These are phyloP conservation scores for Cystobasidiaceae sp. DNA, from an alignment of 1,284 basidiomycete species.

Conservation along the genomic window DNA sequence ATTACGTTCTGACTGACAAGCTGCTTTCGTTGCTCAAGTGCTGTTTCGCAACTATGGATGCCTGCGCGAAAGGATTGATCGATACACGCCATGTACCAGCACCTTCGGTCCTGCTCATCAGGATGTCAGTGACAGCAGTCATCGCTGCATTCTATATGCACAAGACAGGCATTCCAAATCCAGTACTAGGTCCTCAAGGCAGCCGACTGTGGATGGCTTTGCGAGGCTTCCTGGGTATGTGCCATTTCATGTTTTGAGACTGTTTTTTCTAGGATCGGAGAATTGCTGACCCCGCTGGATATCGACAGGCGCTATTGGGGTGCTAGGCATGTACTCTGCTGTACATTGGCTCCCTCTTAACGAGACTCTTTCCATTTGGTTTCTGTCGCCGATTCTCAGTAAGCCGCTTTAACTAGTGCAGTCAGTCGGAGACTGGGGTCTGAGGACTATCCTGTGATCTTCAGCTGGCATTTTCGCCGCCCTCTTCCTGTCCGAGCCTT, in stretches of 20 bases:
- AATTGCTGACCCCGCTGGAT: background rate
- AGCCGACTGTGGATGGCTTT: background rate
- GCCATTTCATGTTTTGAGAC: too few species aligned
- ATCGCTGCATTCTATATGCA: background rate
- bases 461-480: background rate
- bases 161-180: background rate
- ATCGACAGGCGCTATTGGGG: background rate
- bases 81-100: background rate
- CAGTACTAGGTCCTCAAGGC: background rate
- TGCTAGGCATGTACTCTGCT: background rate
- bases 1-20: background rate
- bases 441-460: too few species aligned
- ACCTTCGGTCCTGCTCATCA: background rate
- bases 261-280: background rate
- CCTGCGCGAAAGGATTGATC: background rate
- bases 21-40: background rate
- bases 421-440: too few species aligned
- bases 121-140: background rate
- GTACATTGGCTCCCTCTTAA: background rate
- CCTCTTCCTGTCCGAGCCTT: background rate
- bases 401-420: background rate
- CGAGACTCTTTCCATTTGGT: slow-evolving; percentile 1
- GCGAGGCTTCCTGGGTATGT: background rate
- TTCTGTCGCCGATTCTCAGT: background rate
- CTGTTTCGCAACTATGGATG: slow-evolving; percentile 1